Evolutionary conservation across 331 rosid genomes (phyloP).

Genomic region (Phaseolus coccineus): DNA sequence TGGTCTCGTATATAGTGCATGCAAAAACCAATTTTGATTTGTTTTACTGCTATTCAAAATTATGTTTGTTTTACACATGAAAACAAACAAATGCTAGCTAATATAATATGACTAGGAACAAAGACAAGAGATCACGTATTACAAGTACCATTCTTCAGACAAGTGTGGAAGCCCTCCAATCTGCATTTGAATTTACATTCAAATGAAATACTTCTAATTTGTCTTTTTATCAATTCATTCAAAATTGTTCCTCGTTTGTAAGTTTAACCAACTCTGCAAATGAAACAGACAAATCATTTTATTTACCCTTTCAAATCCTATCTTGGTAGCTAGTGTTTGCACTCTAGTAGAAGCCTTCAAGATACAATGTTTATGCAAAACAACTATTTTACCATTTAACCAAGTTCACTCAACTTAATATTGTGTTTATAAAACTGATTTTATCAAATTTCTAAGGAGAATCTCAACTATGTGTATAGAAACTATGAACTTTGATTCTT

Average conservation of each 20-base stretch:
- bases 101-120: conserved; percentile 37
- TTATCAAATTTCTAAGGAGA: conserved; percentile 15
- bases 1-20: conserved; percentile 20
- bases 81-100: conserved; percentile 43
- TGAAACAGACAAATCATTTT: neutral
- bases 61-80: conserved; percentile 15
- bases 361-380: neutral
- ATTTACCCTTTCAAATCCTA: neutral
- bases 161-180: conserved; percentile 10
- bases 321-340: conserved; percentile 26
- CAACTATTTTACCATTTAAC: conserved; percentile 15
- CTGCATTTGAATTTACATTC: conserved; percentile 52
- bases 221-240: conserved; percentile 49
- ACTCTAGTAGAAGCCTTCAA: neutral
- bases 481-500: conserved; percentile 42
- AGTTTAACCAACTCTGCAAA: conserved; percentile 29
- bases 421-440: conserved; percentile 41
- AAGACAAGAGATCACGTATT: conserved; percentile 41
- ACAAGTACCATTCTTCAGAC: conserved; percentile 36
- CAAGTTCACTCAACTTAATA: conserved; percentile 29
- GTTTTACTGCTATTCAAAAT: conserved; percentile 35
- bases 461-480: conserved; percentile 44
- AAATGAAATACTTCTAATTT: conserved; percentile 52
- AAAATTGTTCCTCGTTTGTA: conserved; percentile 19
- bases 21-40: conserved; percentile 30